phyloP scores from a whole-genome alignment of 331 rosid genomes.

The Saraca asoca region DNA sequence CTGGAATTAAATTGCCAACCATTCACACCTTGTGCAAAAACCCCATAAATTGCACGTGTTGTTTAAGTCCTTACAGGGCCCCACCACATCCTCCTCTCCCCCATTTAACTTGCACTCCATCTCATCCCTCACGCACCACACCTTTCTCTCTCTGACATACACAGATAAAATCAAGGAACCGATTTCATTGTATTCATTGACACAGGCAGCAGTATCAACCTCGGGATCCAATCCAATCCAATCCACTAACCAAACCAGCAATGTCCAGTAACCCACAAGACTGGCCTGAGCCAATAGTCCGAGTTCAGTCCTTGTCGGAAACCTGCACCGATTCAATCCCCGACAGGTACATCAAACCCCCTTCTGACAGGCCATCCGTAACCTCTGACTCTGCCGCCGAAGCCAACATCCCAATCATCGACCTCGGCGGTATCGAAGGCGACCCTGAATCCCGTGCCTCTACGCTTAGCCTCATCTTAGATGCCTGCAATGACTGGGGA shows the following conservation, averaged over 20 bases:
- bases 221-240: not conserved
- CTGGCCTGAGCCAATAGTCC: slow-evolving; percentile 51
- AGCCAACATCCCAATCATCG: slow-evolving; percentile 48
- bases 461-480: slow-evolving; percentile 13
- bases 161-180: not conserved
- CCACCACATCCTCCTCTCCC: not conserved
- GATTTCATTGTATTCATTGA: slow-evolving; percentile 22
- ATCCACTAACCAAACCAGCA: not conserved
- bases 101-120: slow-evolving; percentile 37
- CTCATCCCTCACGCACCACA: not conserved
- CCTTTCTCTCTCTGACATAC: slow-evolving; percentile 14
- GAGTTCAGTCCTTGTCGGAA: slow-evolving; percentile 49
- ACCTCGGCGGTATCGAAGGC: slow-evolving; percentile 30
- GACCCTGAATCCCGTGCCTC: slow-evolving; percentile 5
- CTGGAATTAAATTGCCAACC: slow-evolving; percentile 1
- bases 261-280: slow-evolving; percentile 40
- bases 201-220: not conserved
- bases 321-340: slow-evolving; percentile 39
- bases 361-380: slow-evolving; percentile 38
- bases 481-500: slow-evolving; percentile 49
- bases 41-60: slow-evolving; percentile 61
- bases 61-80: slow-evolving; percentile 41
- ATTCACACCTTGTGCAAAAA: slow-evolving; percentile 8
- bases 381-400: not conserved
- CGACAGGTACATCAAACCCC: slow-evolving; percentile 45